Conservation (phyloP, 257 asterid species). For the Plantago elongata region DNA sequence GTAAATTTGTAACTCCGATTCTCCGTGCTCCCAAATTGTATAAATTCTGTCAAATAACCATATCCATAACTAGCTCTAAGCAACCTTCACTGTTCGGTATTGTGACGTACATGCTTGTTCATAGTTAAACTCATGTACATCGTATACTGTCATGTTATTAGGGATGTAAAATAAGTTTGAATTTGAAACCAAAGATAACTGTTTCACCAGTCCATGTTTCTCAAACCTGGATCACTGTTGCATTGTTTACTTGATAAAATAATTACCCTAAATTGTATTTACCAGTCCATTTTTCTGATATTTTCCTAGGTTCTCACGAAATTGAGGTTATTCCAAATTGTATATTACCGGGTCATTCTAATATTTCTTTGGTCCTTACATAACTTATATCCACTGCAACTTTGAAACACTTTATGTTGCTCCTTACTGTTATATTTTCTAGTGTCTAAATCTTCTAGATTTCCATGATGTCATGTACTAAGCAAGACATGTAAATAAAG, state of each 20-base stretch:
- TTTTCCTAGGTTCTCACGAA: not conserved
- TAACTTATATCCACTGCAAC: no score
- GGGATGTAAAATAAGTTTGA: not conserved
- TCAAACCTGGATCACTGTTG: not conserved
- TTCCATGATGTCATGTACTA: no score
- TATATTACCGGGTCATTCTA: no score
- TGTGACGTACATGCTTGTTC: not conserved
- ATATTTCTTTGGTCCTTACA: no score
- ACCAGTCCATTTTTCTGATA: conserved; percentile 1
- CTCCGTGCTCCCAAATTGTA: conserved; percentile 62
- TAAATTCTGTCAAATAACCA: conserved; percentile 35
- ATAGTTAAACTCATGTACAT: not conserved
- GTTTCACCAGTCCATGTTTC: no score
- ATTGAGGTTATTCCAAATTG: no score
- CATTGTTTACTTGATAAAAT: not conserved
- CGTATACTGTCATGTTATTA: not conserved
- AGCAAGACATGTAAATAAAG: no score
- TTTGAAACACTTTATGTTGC: not conserved
- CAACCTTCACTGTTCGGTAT: conserved; percentile 1
- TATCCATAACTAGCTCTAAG: conserved; percentile 6
- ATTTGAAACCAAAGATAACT: not conserved
- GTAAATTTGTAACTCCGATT: conserved; percentile 69
- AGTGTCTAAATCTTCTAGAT: not conserved
- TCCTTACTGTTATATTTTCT: not conserved
- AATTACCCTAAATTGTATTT: not conserved